Conservation (phyloP, 1,139 yeast species). For the Zygosaccharomyces sapae region DNA sequence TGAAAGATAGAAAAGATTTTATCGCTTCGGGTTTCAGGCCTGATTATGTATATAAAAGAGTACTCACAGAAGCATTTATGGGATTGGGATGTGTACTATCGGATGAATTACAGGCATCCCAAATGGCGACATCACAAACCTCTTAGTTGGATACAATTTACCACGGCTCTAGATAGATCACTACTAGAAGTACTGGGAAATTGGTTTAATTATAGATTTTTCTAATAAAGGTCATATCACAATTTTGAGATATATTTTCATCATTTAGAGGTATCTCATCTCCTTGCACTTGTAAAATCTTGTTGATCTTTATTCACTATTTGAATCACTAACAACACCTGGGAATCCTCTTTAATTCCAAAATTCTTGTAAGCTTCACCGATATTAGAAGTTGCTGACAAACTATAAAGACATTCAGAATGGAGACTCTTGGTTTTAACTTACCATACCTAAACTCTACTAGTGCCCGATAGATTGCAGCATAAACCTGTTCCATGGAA, state of each 20-base stretch:
- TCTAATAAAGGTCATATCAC: slow-evolving; percentile 39
- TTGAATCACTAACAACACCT: slow-evolving; percentile 39
- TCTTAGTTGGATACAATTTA: slow-evolving; percentile 38
- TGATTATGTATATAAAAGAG: slow-evolving; percentile 64
- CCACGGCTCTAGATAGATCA: slow-evolving; percentile 34
- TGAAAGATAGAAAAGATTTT: slow-evolving; percentile 62
- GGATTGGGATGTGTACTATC: slow-evolving; percentile 81
- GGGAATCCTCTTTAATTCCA: slow-evolving; percentile 43
- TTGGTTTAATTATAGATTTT: slow-evolving; percentile 33
- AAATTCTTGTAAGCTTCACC: slow-evolving; percentile 46
- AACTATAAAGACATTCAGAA: slow-evolving; percentile 49
- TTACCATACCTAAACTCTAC: slow-evolving; percentile 41
- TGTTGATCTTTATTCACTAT: slow-evolving; percentile 27
- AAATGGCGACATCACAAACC: slow-evolving; percentile 22
- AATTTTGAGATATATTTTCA: slow-evolving; percentile 30
- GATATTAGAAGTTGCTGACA: slow-evolving; percentile 49
- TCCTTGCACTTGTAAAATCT: slow-evolving; percentile 35
- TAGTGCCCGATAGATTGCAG: slow-evolving; percentile 49
- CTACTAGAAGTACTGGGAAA: slow-evolving; percentile 19
- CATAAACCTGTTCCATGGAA: slow-evolving; percentile 46
- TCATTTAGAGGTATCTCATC: slow-evolving; percentile 37
- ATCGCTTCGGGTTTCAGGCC: slow-evolving; percentile 84
- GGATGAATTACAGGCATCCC: slow-evolving; percentile 47
- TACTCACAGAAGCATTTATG: slow-evolving; percentile 82
- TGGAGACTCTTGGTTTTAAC: slow-evolving; percentile 46